Percentiles rank a stretch among this genome's conserved stretches.
phyloP scores from a whole-genome alignment of 495 filamentous ascomycete species.

The Annulohypoxylon nitens region DNA sequence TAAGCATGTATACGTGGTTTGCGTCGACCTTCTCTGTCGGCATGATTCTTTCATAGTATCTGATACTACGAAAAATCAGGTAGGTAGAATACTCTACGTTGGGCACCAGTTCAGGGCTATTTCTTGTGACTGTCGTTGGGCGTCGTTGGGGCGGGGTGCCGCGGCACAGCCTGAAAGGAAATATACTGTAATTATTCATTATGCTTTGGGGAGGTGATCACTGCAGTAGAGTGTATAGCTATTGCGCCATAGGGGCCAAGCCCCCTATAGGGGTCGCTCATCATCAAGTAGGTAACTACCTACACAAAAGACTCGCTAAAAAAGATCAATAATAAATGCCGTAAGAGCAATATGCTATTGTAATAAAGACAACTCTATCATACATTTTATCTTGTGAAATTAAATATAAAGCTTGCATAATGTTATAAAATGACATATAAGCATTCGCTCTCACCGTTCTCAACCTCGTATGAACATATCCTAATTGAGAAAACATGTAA shows the following conservation, averaged over 20 bases:
- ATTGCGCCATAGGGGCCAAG: constrained; percentile 7
- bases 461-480: constrained; percentile 25
- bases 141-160: constrained; percentile 36
- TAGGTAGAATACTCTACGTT: constrained; percentile 34
- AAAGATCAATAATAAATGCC: neutral
- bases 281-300: neutral
- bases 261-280: constrained; percentile 14
- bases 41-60: constrained; percentile 22
- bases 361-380: neutral
- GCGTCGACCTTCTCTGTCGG: constrained; percentile 19
- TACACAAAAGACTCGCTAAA: neutral
- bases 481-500: constrained; percentile 28
- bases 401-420: neutral
- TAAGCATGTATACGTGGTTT: constrained; percentile 17
- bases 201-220: neutral
- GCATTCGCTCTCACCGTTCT: constrained; percentile 15
- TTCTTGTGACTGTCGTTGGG: constrained; percentile 42
- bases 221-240: constrained; percentile 6
- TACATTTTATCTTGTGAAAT: neutral
- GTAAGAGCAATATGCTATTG: neutral
- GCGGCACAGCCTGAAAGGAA: constrained; percentile 19
- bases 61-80: constrained; percentile 19
- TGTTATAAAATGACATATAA: constrained; percentile 6
- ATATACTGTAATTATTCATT: neutral
- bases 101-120: constrained; percentile 40